Evolutionary conservation across 352 stramenopile genomes (phyloP).

Genomic region (Globisporangium solare): DNA sequence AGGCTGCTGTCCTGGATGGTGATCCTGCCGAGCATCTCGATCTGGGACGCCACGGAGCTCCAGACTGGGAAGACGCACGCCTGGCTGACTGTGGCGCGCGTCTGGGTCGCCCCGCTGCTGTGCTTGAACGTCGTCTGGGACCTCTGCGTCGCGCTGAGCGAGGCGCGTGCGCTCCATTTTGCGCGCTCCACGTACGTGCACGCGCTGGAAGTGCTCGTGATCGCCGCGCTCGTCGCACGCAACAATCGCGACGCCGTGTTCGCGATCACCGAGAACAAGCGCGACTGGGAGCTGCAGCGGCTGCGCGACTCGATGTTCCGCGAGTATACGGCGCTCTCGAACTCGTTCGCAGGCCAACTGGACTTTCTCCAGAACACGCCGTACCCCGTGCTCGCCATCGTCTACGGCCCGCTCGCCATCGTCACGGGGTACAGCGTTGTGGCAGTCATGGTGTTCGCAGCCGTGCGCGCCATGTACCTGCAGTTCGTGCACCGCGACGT

Average conservation of each 20-base stretch:
- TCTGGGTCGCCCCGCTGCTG: constrained; percentile 31
- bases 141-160: constrained; percentile 18
- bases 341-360: constrained; percentile 20
- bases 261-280: constrained; percentile 16
- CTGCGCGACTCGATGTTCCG: constrained; percentile 20
- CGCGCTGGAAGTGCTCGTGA: constrained; percentile 25
- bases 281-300: constrained; percentile 15
- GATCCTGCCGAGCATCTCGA: constrained; percentile 31
- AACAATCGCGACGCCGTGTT: constrained; percentile 7
- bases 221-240: constrained; percentile 11
- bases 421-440: constrained; percentile 17
- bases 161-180: constrained; percentile 22
- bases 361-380: constrained; percentile 17
- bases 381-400: constrained; percentile 2
- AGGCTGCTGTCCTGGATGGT: constrained; percentile 45
- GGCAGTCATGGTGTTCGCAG: constrained; percentile 14
- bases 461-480: constrained; percentile 20
- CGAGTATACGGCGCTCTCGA: constrained; percentile 18
- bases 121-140: constrained; percentile 36
- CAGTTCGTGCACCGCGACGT: constrained; percentile 8
- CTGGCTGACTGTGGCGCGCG: constrained; percentile 30
- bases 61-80: constrained; percentile 22
- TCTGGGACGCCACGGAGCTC: constrained; percentile 24
- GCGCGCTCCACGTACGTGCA: constrained; percentile 30
- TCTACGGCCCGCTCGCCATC: constrained; percentile 20